These are phyloP conservation scores for Hamamelis virginiana DNA, from an alignment of 164 flowering plant species.

Conservation along the genomic window DNA sequence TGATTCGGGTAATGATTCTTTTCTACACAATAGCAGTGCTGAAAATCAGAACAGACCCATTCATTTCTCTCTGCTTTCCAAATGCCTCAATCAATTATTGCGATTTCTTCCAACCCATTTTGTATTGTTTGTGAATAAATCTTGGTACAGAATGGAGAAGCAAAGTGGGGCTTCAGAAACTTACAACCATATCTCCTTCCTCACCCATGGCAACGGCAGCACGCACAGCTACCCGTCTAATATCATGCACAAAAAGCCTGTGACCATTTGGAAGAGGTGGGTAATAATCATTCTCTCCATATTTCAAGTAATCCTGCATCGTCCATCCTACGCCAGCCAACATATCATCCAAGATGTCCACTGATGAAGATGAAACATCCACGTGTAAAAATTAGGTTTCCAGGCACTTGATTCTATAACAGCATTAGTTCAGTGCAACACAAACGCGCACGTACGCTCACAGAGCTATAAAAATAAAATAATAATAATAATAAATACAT, in stretches of 20 bases:
- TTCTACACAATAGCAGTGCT: neutral
- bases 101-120: neutral
- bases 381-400: slow-evolving; percentile 13
- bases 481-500: too few relatives aligned
- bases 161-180: slow-evolving; percentile 29
- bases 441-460: neutral
- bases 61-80: neutral
- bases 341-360: slow-evolving; percentile 99
- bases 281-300: slow-evolving; percentile 93
- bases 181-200: slow-evolving; percentile 98
- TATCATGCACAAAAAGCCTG: slow-evolving; percentile 87
- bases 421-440: neutral
- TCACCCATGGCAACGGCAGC: slow-evolving; percentile 99
- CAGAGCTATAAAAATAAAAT: neutral
- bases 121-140: neutral
- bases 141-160: neutral
- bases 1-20: too few relatives aligned
- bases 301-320: slow-evolving; percentile 89
- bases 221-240: slow-evolving; percentile 92
- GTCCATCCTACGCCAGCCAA: slow-evolving; percentile 93
- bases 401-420: neutral
- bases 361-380: slow-evolving; percentile 38
- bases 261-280: slow-evolving; percentile 97
- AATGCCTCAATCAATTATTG: neutral
- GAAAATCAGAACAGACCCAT: neutral